Evolutionary conservation across 345 rosid species (phyloP), one percentile per base, ranked within the genome.

Genomic region (Isatis tinctoria): DNA sequence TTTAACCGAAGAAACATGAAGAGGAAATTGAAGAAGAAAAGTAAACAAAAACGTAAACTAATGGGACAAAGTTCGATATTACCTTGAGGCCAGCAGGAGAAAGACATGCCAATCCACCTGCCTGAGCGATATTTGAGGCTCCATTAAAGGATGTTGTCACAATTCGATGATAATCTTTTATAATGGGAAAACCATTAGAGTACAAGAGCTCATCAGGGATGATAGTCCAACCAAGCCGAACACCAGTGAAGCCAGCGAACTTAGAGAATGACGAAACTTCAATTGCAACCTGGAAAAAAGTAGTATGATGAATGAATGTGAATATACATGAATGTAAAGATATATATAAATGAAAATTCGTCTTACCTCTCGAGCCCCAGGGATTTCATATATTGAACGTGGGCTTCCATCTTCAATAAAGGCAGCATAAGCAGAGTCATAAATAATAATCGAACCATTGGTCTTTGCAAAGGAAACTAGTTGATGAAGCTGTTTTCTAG

Each of bases 221-320:
- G 43, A 90, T 86, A 0, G 91, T 85, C 98, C 97, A 93, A 43
- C 98, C 98, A 27, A 90, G 95, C 10, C 98, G 86, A 44, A 90
- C 92, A 1, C 98, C 98, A 0, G 97, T 90, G 83, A 93, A 93
- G 11, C 97, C 98, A 28, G 93, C 93, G 72, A 88, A 86, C 69
- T 93, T 93, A 51, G 97, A 90, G 78, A 90, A 90, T 9, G 98
- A 93, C 16, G 95, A 90, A 40, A 90, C 48, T 77, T 93, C 98
- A 63, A 93, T 84, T 0, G 98, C 97, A 11, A 92, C 96, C 97
- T 92, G 74, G 35, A 1, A 39, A 59, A 17, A 9, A 56, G 17
- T 26, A 48, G 37, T 14, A 36, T 48, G 35, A 48, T 40, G 12
- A 28, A 18, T 28, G 49, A 27, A 3, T 35, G 28, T 18, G 16